Base-by-base conservation (phyloP, 345 rosid species). In the Arabis alpina region DNA sequence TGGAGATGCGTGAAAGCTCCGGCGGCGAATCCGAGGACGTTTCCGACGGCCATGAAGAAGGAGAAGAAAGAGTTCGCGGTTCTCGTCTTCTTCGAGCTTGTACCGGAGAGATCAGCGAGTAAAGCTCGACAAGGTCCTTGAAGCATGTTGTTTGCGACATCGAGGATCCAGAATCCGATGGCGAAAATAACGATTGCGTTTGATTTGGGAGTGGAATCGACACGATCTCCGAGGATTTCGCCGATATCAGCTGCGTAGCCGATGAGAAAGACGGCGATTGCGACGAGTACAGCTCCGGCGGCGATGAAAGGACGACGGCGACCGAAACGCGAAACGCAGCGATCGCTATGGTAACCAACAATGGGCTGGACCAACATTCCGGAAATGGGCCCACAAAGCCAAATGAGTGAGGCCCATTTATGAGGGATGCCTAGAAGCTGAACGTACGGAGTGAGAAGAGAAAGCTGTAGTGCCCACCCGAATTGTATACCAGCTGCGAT, bases 41-140 rank as follows among this genome's bases (percentile, higher is more conserved):
- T 92, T 3, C 98, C 98, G 10, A 92, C 80, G 5, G 96, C 94
- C 96, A 92, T 92, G 84, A 92, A 92, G 63, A 90, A 90, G 0
- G 98, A 85, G 72, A 64, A 92, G 62, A 80, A 76, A 0, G 79
- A 56, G 36, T 92, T 92, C 6, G 94, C 84, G 0, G 63, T 41
- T 10, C 94, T 72, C 50, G 79, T 90, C 61, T 76, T 82, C 68
- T 68, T 81, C 64, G 78, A 84, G 58, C 76, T 74, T 0, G 47
- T 63, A 0, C 85, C 88, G 0, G 94, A 85, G 8, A 92, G 85
- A 43, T 92, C 98, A 0, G 98, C 96, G 1, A 92, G 85, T 8
- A 89, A 61, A 6, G 98, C 98, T 10, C 97, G 78, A 76, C 95
- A 88, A 3, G 95, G 95, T 8, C 94, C 94, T 67, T 90, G 97